Evolutionary conservation across 768 basidiomycete genomes (phyloP).

Genomic region (Calvatia gigantea): DNA sequence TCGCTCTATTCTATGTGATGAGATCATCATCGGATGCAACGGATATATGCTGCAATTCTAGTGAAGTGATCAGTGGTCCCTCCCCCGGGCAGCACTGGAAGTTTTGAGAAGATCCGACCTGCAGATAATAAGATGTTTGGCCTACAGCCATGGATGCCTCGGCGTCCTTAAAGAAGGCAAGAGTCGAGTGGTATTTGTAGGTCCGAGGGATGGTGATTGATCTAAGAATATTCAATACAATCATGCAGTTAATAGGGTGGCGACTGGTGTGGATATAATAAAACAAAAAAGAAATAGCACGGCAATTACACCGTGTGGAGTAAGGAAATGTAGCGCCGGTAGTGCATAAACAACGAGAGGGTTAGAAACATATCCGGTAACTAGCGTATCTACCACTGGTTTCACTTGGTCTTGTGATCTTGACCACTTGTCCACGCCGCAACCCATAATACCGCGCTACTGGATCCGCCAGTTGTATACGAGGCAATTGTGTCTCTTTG

Average conservation of each 20-base stretch:
- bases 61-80: background rate
- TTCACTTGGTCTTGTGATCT: slow-evolving; percentile 96
- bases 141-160: slow-evolving; percentile 13
- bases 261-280: background rate
- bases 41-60: too few species aligned
- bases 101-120: slow-evolving; percentile 2
- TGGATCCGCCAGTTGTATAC: slow-evolving; percentile 94
- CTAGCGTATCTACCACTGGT: slow-evolving; percentile 93
- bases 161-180: background rate
- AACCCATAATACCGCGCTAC: slow-evolving; percentile 99
- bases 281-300: slow-evolving; percentile 1
- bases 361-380: slow-evolving; percentile 85
- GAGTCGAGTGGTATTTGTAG: background rate
- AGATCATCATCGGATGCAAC: too few species aligned
- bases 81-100: background rate
- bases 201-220: slow-evolving; percentile 5
- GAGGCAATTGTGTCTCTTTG: slow-evolving; percentile 96
- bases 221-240: slow-evolving; percentile 5
- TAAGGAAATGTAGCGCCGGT: too few species aligned
- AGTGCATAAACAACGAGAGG: slow-evolving; percentile 2
- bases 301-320: background rate
- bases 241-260: background rate
- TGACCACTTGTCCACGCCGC: slow-evolving; percentile 93
- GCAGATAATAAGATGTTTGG: slow-evolving; percentile 7
- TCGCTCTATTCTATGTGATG: slow-evolving; percentile 11